Conservation (phyloP, 495 filamentous ascomycete genomes). For the Penicilliopsis zonata region DNA sequence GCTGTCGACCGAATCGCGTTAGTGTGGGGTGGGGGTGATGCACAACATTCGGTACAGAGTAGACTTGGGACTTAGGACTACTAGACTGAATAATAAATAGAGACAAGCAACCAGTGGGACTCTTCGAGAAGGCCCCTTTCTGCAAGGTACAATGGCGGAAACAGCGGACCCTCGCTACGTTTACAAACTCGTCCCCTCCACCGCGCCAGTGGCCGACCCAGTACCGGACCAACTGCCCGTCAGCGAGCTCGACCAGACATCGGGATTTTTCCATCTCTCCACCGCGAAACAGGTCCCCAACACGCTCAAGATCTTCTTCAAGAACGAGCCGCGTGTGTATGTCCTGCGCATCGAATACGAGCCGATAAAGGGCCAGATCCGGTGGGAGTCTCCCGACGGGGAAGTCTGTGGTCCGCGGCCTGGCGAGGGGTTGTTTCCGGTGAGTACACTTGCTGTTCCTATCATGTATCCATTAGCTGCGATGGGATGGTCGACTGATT, state of each 20-base stretch:
- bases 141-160: slow-evolving; percentile 18
- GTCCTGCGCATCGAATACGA: slow-evolving; percentile 66
- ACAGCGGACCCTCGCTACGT: slow-evolving; percentile 21
- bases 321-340: slow-evolving; percentile 63
- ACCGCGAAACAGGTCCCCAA: slow-evolving; percentile 27
- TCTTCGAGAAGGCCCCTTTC: too few relatives aligned
- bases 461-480: not conserved
- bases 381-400: slow-evolving; percentile 31
- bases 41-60: too few relatives aligned
- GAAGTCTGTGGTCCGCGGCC: slow-evolving; percentile 28
- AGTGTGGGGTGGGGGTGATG: too few relatives aligned
- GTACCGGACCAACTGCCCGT: slow-evolving; percentile 29
- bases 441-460: slow-evolving; percentile 10
- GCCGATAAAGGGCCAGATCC: slow-evolving; percentile 27
- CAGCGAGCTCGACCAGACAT: slow-evolving; percentile 27
- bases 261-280: slow-evolving; percentile 32
- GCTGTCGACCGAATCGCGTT: too few relatives aligned
- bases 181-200: slow-evolving; percentile 34
- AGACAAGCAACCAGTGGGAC: too few relatives aligned
- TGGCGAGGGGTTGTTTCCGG: slow-evolving; percentile 33
- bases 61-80: too few relatives aligned
- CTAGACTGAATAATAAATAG: too few relatives aligned
- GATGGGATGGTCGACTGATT: slow-evolving; percentile 2
- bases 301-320: slow-evolving; percentile 52
- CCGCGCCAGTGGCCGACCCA: slow-evolving; percentile 26